phyloP scores from a whole-genome alignment of 2,329 filamentous ascomycete genomes.

The Aspergillus bombycis region DNA sequence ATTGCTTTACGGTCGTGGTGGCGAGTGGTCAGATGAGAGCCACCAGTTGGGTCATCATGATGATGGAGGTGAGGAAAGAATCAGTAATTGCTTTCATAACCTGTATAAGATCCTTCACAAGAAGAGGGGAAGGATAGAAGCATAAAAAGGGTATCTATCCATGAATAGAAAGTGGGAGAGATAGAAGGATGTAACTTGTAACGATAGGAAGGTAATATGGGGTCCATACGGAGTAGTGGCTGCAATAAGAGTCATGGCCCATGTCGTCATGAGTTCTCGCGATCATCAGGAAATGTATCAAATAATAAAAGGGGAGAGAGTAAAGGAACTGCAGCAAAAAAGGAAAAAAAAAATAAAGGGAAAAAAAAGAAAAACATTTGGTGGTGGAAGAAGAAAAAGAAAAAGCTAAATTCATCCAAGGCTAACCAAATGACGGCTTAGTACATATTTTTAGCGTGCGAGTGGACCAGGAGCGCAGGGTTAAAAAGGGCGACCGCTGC shows the following conservation, averaged over 20 bases:
- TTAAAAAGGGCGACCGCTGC: constrained; percentile 41
- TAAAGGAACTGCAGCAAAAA: constrained; percentile 7
- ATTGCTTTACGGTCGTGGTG: constrained; percentile 21
- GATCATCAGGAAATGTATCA: not conserved
- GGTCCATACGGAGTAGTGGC: not conserved
- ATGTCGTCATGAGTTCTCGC: not conserved
- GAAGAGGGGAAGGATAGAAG: not conserved
- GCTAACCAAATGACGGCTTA: not conserved
- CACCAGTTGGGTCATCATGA: constrained; percentile 1
- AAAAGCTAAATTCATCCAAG: not conserved
- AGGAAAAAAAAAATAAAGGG: constrained; percentile 7
- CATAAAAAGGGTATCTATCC: not conserved
- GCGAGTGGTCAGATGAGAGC: constrained; percentile 18
- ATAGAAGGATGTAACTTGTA: not conserved
- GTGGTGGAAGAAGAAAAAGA: constrained; percentile 11
- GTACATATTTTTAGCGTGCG: constrained; percentile 25
- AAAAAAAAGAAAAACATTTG: constrained; percentile 3
- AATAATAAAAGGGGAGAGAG: not conserved
- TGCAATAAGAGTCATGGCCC: not conserved
- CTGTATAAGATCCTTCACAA: not conserved
- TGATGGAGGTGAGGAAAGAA: not conserved
- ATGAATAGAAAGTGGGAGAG: not conserved
- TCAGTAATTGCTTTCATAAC: not conserved
- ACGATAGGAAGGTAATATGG: not conserved
- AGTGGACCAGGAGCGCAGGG: constrained; percentile 27